Base-by-base conservation (phyloP, 345 rosid species). In the Corchorus olitorius region DNA sequence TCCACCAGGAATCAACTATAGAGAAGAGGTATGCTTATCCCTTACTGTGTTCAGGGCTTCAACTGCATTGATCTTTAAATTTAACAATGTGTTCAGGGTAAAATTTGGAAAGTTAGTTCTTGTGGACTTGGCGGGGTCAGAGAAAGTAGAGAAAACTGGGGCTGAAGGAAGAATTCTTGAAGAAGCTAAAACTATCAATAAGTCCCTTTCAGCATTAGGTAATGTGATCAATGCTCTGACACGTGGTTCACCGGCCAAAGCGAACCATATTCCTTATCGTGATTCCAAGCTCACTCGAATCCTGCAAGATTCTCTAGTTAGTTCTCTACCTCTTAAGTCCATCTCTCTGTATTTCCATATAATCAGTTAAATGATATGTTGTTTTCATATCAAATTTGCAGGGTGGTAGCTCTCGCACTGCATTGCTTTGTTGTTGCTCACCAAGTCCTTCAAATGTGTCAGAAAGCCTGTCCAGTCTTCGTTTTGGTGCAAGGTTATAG, bases 201-300 rank as follows among this genome's bases (percentile, higher is more conserved):
- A 90, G 80, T 94, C 97, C n/a, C 87, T 94, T 76, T 94, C 98
- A 37, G 93, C 93, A 66, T 84, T 93, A 22, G 98, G 98, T 66
- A 94, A 93, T 59, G 98, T 93, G 74, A 89, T 94, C 61, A 87
- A 86, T 84, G 95, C 98, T 56, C 86, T 94, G 79, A 94, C 98
- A 65, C 83, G 93, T 75, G 86, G 93, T 79, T 72, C 91, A 77
- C 39, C 86, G 1, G 84, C 87, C 83, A 94, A 85, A 89, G 81
- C 81, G 55, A 89, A 74, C 81, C 94, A 94, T 80, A 81, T 93
- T 64, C 95, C 98, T 39, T 93, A 86, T 79, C 94, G 95, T 65
- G 97, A 94, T 86, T 93, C 97, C 87, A 93, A 94, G 86, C 97
- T 94, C 73, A 93, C 97, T 75, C 90, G 98, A 77, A 80, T 93